Evolutionary conservation across 495 filamentous ascomycete species (phyloP), one percentile per base, ranked within the genome.

Genomic region (Aspergillus incahuasiensis): DNA sequence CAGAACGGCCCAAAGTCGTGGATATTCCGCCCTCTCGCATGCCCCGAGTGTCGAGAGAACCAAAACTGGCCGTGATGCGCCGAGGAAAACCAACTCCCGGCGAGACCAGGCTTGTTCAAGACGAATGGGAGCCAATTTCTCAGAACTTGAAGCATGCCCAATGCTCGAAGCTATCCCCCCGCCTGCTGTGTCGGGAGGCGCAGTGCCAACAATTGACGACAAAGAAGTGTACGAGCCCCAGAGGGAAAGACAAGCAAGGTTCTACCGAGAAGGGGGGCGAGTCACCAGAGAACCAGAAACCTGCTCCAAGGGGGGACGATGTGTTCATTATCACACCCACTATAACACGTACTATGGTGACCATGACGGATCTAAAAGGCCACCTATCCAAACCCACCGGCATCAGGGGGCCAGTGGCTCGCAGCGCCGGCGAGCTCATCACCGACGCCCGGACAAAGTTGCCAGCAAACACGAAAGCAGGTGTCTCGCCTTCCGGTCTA

Each of bases 301-400:
- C 19, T 28, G 51, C 24, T n/a, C 58, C 48, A 6, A 48, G 55
- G 12, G 65, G 63, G 8, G 68, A 74, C 68, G 68, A 77, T 76
- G 72, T 71, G 57, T 73, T 74, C 73, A 79, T 72, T 70, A 76
- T 68, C 73, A 79, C 68, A 71, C 72, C 73, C 68, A 77, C 70
- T 70, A 71, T 70, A 71, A 74, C 69, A 51, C 72, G 65, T 62
- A 74, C 69, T 60, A 62, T 70, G 65, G 62, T 71, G 46, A 61
- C 49, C 22, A 58, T 63, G 56, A 50, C 54, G 24, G 58, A 61
- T 35, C 45, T 56, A 22, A 63, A 49, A 46, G 46, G 45, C 9
- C 52, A 54, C 28, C 18, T 43, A 4, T 44, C 35, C 28, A 64
- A 52, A 22, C 24, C 35, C 9, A 13, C 52, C 19, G 39, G 22